Conservation (phyloP, 495 filamentous ascomycete species). For the Hypoxylon subgilvum region DNA sequence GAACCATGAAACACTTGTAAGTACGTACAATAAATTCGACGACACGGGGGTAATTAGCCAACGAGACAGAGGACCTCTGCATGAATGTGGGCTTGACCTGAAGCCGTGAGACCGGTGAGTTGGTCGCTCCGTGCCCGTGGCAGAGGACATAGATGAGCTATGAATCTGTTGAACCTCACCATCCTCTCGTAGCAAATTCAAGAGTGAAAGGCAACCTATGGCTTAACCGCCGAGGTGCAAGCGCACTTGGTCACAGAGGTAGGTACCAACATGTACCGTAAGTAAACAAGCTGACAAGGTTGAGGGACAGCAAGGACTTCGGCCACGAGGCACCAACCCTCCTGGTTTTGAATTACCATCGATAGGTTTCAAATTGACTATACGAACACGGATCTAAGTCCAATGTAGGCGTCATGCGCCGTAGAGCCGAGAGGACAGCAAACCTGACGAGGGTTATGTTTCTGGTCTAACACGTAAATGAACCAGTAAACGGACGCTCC, state of each 20-base stretch:
- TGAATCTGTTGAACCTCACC: neutral
- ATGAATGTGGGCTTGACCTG: constrained; percentile 6
- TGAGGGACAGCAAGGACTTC: constrained; percentile 1
- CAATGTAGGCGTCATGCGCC: constrained; percentile 7
- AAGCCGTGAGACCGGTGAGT: neutral
- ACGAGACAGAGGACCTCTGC: constrained; percentile 5
- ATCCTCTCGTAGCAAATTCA: constrained; percentile 1
- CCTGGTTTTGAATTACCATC: neutral
- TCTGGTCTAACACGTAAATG: constrained; percentile 31
- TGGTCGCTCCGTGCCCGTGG: constrained; percentile 2
- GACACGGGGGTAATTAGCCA: constrained; percentile 9
- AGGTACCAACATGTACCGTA: too few relatives aligned
- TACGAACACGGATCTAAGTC: neutral
- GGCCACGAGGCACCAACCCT: constrained; percentile 4
- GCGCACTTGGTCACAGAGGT: constrained; percentile 3
- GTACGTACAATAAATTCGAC: too few relatives aligned
- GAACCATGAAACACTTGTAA: constrained; percentile 11
- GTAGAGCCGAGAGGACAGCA: constrained; percentile 8
- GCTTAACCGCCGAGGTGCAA: neutral
- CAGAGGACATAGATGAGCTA: constrained; percentile 9
- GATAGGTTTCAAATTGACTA: constrained; percentile 4
- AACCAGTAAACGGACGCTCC: constrained; percentile 20
- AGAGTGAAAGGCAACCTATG: neutral
- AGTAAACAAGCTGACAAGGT: constrained; percentile 28
- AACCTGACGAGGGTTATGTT: constrained; percentile 20